Evolutionary conservation across 305 asterid genomes (phyloP).

Genomic region (Fraxinus dipetala): DNA sequence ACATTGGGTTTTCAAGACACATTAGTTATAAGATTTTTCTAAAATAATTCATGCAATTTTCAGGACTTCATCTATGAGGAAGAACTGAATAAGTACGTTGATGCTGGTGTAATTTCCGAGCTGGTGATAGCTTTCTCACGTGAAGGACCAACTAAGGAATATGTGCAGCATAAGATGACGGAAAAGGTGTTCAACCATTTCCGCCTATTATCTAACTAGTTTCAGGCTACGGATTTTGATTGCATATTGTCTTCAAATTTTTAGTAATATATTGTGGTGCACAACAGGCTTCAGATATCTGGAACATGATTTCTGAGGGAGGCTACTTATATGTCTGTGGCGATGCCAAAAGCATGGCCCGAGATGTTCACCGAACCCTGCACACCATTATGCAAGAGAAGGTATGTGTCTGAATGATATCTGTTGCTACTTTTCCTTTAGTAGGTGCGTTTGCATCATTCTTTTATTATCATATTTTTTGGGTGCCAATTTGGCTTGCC

Average conservation of each 20-base stretch:
- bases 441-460: conserved; percentile 8
- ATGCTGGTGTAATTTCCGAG: conserved; percentile 79
- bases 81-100: conserved; percentile 57
- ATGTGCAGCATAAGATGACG: conserved; percentile 91
- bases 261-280: not conserved
- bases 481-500: conserved; percentile 12
- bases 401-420: not conserved
- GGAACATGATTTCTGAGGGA: conserved; percentile 88
- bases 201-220: not conserved
- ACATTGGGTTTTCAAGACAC: not conserved
- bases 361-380: conserved; percentile 91
- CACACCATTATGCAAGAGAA: conserved; percentile 57
- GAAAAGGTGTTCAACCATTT: conserved; percentile 51
- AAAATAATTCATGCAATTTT: conserved; percentile 12
- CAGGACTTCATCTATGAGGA: conserved; percentile 91
- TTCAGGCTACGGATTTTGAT: not conserved
- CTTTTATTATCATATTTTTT: not conserved
- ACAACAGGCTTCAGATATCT: conserved; percentile 69
- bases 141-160: conserved; percentile 78
- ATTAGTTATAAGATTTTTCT: not conserved
- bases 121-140: conserved; percentile 90
- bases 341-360: conserved; percentile 99
- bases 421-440: not conserved
- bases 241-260: not conserved
- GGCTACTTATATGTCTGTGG: conserved; percentile 87